These are phyloP conservation scores for Geranomyces michiganensis DNA, from an alignment of 192 early-diverging fungal genomes.

Conservation along the genomic window DNA sequence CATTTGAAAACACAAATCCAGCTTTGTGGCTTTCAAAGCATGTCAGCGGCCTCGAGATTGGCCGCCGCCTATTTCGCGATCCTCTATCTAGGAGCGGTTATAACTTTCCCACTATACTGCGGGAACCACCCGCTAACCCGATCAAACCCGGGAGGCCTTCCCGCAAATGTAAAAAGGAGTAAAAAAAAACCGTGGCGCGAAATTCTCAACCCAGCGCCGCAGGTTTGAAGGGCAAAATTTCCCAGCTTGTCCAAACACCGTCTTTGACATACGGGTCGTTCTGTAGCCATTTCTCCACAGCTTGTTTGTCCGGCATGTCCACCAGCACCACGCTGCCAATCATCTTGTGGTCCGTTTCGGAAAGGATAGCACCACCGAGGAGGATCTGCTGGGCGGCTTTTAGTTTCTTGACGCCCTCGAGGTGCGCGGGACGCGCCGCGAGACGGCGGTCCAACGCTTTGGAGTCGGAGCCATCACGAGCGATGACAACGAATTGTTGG, in stretches of 20 bases:
- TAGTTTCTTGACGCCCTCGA: conserved; percentile 17
- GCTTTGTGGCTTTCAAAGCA: no score
- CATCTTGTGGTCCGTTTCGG: conserved; percentile 21
- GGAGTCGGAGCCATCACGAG: conserved; percentile 35
- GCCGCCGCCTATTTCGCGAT: no score
- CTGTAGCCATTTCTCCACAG: conserved; percentile 31
- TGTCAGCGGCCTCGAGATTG: no score
- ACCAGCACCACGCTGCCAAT: conserved; percentile 42
- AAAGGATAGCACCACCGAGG: conserved; percentile 40
- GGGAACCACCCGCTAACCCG: no score
- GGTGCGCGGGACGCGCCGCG: conserved; percentile 26
- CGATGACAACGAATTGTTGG: conserved; percentile 28
- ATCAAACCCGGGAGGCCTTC: no score
- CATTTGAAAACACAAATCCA: no score
- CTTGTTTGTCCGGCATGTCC: conserved; percentile 36
- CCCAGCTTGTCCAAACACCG: conserved; percentile 40
- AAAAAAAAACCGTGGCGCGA: no score
- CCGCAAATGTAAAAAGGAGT: no score
- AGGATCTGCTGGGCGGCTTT: conserved; percentile 26
- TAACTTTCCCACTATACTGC: no score
- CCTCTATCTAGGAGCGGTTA: no score
- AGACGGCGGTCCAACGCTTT: conserved; percentile 31
- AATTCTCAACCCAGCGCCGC: not conserved
- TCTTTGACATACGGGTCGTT: conserved; percentile 39
- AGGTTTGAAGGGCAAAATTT: conserved; percentile 35